A percentile compares a stretch with the other conserved stretches of the same genome.
phyloP scores from a whole-genome alignment of 1,139 yeast species.

The Hyphopichia buzzinii region DNA sequence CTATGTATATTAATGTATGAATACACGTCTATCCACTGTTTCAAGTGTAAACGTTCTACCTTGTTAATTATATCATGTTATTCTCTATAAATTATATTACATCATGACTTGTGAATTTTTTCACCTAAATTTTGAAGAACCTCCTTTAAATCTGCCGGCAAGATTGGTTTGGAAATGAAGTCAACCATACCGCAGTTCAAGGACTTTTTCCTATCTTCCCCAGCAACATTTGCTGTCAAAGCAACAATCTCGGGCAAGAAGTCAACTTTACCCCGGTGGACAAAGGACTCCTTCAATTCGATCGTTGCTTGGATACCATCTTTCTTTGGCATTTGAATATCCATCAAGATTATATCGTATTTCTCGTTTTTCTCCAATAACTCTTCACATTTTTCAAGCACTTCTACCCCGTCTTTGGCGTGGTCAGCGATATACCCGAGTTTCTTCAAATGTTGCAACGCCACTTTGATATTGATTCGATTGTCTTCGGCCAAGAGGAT shows the following conservation, averaged over 20 bases:
- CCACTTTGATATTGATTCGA: slow-evolving; percentile 49
- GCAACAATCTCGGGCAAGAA: slow-evolving; percentile 49
- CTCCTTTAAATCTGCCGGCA: slow-evolving; percentile 44
- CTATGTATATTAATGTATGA: too few species aligned
- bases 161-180: slow-evolving; percentile 53
- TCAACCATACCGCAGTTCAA: slow-evolving; percentile 55
- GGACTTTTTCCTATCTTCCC: slow-evolving; percentile 51
- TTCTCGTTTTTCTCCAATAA: slow-evolving; percentile 27
- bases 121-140: slow-evolving; percentile 26
- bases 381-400: slow-evolving; percentile 35
- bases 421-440: slow-evolving; percentile 55
- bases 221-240: slow-evolving; percentile 57
- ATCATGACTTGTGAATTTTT: slow-evolving; percentile 6
- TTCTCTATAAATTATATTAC: too few species aligned
- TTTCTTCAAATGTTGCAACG: slow-evolving; percentile 48
- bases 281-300: slow-evolving; percentile 26
- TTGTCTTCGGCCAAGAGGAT: slow-evolving; percentile 56
- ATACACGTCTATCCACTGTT: too few species aligned
- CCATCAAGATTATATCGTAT: slow-evolving; percentile 54
- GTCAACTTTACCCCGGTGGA: slow-evolving; percentile 18
- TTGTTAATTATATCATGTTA: too few species aligned
- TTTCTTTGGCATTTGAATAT: slow-evolving; percentile 55
- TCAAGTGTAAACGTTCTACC: too few species aligned
- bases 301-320: slow-evolving; percentile 51
- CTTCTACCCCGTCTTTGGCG: slow-evolving; percentile 56